Conservation (phyloP, 345 rosid species). For the Moringa oleifera region DNA sequence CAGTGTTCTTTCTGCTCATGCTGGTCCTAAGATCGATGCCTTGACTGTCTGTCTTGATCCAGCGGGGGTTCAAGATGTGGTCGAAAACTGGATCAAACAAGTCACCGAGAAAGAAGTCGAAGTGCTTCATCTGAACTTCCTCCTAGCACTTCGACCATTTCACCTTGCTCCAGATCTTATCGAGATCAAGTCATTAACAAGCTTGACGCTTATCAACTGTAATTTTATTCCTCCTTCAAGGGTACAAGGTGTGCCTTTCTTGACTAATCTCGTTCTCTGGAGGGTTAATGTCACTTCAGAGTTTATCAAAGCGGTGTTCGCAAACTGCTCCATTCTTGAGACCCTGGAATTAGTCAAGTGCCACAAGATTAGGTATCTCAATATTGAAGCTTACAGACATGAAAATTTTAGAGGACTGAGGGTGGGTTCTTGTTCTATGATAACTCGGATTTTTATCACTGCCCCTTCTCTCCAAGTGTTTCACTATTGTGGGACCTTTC, state of each 20-base stretch:
- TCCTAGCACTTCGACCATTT: neutral
- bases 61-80: neutral
- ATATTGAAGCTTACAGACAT: neutral
- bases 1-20: conserved; percentile 2
- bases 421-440: no score
- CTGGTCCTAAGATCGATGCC: neutral
- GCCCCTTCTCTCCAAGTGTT: no score
- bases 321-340: conserved; percentile 6
- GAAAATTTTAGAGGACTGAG: no score
- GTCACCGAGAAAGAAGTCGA: conserved; percentile 17
- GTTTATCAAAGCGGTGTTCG: neutral
- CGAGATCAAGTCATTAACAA: neutral
- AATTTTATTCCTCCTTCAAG: neutral
- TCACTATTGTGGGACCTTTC: no score
- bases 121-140: conserved; percentile 24
- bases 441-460: no score
- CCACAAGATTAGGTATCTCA: neutral
- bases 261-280: conserved; percentile 8
- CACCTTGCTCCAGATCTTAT: neutral
- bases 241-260: neutral
- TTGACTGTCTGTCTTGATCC: conserved; percentile 11
- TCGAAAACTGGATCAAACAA: conserved; percentile 15
- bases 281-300: neutral
- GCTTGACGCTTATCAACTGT: neutral
- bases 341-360: conserved; percentile 8